Evolutionary conservation across 179 eudicot genomes (phyloP).

Genomic region (Beta lomatogona): DNA sequence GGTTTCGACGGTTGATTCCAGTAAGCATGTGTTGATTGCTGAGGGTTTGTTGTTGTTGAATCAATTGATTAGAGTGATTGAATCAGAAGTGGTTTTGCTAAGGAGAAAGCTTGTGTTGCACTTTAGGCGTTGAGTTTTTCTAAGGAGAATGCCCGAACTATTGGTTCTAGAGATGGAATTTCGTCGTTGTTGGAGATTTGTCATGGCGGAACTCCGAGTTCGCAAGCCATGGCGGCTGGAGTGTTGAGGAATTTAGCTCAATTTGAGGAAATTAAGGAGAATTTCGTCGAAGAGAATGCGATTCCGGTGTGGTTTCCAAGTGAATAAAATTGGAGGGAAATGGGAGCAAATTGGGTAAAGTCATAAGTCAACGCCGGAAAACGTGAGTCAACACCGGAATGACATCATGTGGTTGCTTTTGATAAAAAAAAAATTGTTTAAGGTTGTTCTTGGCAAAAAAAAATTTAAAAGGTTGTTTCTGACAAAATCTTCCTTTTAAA

Average conservation of each 20-base stretch:
- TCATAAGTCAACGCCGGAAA: not conserved
- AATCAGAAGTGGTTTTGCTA: conserved; percentile 64
- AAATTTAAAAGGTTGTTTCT: not conserved
- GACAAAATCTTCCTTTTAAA: not conserved
- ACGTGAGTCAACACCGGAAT: too few relatives aligned
- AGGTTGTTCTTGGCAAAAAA: not conserved
- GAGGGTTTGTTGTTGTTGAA: conserved; percentile 65
- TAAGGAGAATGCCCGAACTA: conserved; percentile 81
- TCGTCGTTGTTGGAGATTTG: conserved; percentile 73
- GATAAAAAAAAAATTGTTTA: too few relatives aligned
- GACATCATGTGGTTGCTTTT: too few relatives aligned
- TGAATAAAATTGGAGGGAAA: too few relatives aligned
- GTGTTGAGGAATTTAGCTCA: conserved; percentile 61
- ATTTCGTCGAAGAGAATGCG: conserved; percentile 74
- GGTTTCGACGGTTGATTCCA: conserved; percentile 63
- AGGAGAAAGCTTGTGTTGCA: conserved; percentile 66
- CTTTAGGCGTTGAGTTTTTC: conserved; percentile 46
- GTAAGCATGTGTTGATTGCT: conserved; percentile 53
- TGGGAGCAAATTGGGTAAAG: too few relatives aligned
- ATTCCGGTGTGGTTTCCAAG: conserved; percentile 29
- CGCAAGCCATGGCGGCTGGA: conserved; percentile 68
- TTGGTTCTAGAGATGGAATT: conserved; percentile 79
- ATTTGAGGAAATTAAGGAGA: conserved; percentile 65
- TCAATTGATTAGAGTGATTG: conserved; percentile 64
- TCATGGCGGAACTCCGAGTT: conserved; percentile 64